Evolutionary conservation across 2,329 filamentous ascomycete species (phyloP).

Genomic region (Penicillium frequentans): DNA sequence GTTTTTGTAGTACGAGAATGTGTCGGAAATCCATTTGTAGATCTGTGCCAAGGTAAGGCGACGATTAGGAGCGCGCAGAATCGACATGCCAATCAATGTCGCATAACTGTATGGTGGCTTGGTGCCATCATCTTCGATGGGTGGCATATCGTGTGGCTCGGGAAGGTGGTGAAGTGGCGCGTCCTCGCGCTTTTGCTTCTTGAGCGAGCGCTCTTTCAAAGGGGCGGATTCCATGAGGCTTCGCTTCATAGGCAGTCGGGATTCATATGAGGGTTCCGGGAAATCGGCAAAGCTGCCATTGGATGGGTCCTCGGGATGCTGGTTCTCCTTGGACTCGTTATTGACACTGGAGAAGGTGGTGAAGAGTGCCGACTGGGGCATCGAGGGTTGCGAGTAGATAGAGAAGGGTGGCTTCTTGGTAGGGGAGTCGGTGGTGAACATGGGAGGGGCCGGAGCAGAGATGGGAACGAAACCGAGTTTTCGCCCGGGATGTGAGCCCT

Average conservation of each 20-base stretch:
- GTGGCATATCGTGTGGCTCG: slow-evolving; percentile 74
- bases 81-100: slow-evolving; percentile 93
- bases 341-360: slow-evolving; percentile 50
- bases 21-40: slow-evolving; percentile 99
- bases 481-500: slow-evolving; percentile 58
- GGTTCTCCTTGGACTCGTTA: slow-evolving; percentile 50
- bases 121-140: slow-evolving; percentile 77
- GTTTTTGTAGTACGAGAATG: slow-evolving; percentile 81
- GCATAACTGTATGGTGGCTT: slow-evolving; percentile 95
- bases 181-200: slow-evolving; percentile 67
- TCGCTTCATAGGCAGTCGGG: slow-evolving; percentile 55
- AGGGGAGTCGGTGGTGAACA: slow-evolving; percentile 50
- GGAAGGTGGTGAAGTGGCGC: slow-evolving; percentile 56
- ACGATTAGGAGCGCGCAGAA: slow-evolving; percentile 78
- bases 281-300: slow-evolving; percentile 50
- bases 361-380: slow-evolving; percentile 49
- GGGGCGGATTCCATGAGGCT: slow-evolving; percentile 71
- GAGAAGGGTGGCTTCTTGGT: slow-evolving; percentile 44
- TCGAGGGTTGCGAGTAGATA: slow-evolving; percentile 33
- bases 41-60: slow-evolving; percentile 90
- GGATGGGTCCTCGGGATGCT: slow-evolving; percentile 38
- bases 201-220: slow-evolving; percentile 67
- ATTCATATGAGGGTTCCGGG: slow-evolving; percentile 46
- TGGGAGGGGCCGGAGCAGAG: slow-evolving; percentile 44
- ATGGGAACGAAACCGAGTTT: slow-evolving; percentile 64